Conservation (phyloP, 2,329 filamentous ascomycete species). For the Fusarium floridanum region DNA sequence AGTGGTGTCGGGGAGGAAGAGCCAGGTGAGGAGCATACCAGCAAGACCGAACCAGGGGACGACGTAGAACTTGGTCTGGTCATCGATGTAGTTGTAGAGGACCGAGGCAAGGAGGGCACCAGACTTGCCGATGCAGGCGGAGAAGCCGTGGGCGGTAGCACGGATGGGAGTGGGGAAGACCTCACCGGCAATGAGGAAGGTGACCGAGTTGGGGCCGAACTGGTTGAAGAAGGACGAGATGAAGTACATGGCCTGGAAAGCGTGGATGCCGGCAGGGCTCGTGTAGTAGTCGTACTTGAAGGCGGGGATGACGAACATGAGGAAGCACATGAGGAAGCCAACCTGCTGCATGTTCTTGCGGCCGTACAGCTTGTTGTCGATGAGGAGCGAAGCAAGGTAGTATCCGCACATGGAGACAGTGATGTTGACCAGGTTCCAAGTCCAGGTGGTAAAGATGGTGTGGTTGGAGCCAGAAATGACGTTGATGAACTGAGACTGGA, state of each 20-base stretch:
- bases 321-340: constrained; percentile 92
- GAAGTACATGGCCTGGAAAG: constrained; percentile 99
- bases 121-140: constrained; percentile 89
- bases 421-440: constrained; percentile 94
- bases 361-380: constrained; percentile 97
- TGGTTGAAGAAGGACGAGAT: constrained; percentile 99
- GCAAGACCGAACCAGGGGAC: constrained; percentile 95
- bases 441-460: constrained; percentile 88
- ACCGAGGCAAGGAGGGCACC: constrained; percentile 90
- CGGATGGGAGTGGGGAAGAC: constrained; percentile 96
- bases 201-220: constrained; percentile 95
- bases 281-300: constrained; percentile 92
- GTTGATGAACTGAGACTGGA: constrained; percentile 90
- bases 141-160: constrained; percentile 93
- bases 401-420: constrained; percentile 88
- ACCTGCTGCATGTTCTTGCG: constrained; percentile 97
- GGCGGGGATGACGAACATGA: constrained; percentile 92
- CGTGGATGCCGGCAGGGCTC: constrained; percentile 75
- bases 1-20: constrained; percentile 97
- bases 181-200: constrained; percentile 95
- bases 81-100: constrained; percentile 94
- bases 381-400: constrained; percentile 88
- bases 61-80: constrained; percentile 87
- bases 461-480: constrained; percentile 78
- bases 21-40: constrained; percentile 83